Conservation (phyloP, 768 basidiomycete genomes). For the Lactarius hengduanensis region DNA sequence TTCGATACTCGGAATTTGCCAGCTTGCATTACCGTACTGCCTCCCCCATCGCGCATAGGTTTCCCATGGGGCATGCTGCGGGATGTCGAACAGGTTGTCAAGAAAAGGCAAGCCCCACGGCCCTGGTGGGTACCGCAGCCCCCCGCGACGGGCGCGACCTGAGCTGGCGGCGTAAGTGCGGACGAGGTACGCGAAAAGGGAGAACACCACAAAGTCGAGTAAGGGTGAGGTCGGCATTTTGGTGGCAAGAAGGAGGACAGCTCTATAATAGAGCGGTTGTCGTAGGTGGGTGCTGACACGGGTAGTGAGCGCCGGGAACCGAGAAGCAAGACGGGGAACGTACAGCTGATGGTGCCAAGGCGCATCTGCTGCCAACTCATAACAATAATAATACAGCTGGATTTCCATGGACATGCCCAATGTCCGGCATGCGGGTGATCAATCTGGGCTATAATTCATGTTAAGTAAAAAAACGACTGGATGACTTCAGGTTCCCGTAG, state of each 20-base stretch:
- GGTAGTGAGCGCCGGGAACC: neutral
- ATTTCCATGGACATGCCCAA: too few species aligned
- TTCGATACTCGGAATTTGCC: neutral
- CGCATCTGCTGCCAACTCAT: too few species aligned
- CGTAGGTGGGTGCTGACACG: neutral
- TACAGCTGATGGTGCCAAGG: too few species aligned
- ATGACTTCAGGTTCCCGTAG: too few species aligned
- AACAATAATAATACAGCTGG: too few species aligned
- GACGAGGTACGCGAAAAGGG: neutral
- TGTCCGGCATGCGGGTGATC: too few species aligned
- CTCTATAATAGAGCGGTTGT: neutral
- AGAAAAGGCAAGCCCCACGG: constrained; percentile 9
- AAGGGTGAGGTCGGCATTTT: neutral
- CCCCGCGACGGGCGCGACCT: neutral
- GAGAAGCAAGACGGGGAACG: too few species aligned
- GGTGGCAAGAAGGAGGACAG: neutral
- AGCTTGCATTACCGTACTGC: constrained; percentile 10
- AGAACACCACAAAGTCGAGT: neutral
- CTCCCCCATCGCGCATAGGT: constrained; percentile 15
- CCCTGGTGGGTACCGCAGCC: constrained; percentile 3
- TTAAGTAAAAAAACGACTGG: too few species aligned
- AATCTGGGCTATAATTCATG: too few species aligned
- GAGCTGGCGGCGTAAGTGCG: neutral
- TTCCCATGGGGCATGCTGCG: constrained; percentile 5
- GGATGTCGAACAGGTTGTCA: constrained; percentile 21